phyloP scores from a whole-genome alignment of 2,329 filamentous ascomycete species.

The Colletotrichum viniferum region DNA sequence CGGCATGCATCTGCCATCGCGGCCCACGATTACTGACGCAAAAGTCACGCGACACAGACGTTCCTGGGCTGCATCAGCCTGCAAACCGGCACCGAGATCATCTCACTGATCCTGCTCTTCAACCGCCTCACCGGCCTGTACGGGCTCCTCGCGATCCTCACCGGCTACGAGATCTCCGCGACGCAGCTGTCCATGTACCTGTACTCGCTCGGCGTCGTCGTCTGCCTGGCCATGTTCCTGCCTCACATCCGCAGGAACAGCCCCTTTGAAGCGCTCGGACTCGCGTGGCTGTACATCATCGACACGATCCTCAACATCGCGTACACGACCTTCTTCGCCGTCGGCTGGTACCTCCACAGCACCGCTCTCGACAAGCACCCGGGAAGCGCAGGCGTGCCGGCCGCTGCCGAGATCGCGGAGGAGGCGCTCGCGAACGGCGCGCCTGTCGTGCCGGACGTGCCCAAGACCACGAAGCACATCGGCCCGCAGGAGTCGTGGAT shows the following conservation, averaged over 20 bases:
- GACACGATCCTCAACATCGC: conserved; percentile 82
- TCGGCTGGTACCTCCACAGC: conserved; percentile 81
- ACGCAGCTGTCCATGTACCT: conserved; percentile 91
- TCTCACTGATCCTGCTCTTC: conserved; percentile 81
- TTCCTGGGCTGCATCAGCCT: conserved; percentile 88
- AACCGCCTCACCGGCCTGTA: conserved; percentile 94
- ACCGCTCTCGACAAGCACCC: conserved; percentile 37
- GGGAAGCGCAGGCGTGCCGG: conserved; percentile 15
- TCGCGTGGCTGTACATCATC: conserved; percentile 85
- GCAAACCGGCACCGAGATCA: conserved; percentile 84
- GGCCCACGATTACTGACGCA: background rate
- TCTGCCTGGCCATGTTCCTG: conserved; percentile 70
- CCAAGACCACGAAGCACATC: conserved; percentile 21
- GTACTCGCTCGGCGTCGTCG: conserved; percentile 78
- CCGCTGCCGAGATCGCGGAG: conserved; percentile 12
- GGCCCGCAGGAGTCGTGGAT: conserved; percentile 66
- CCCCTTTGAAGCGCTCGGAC: conserved; percentile 77
- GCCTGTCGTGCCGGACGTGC: conserved; percentile 20
- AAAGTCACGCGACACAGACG: conserved; percentile 61
- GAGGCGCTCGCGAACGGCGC: conserved; percentile 18
- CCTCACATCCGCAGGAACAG: conserved; percentile 81
- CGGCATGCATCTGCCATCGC: background rate
- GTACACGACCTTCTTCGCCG: conserved; percentile 82
- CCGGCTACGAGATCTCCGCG: conserved; percentile 81
- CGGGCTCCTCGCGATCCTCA: conserved; percentile 85